Percentiles rank a stretch among this genome's conserved stretches.
phyloP scores from a whole-genome alignment of 805 yeast species.

The Scheffersomyces ergatensis region DNA sequence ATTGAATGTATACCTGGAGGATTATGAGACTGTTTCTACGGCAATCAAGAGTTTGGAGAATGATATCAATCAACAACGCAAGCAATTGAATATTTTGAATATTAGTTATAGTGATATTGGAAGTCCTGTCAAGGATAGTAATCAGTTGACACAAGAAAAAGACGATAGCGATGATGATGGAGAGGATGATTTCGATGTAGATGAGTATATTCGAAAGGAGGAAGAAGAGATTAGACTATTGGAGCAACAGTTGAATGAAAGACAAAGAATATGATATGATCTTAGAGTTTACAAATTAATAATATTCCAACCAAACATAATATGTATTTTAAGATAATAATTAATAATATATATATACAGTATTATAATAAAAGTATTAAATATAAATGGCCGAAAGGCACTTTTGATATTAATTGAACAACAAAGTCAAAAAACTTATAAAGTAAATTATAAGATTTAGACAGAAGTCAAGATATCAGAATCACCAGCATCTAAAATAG shows the following conservation, averaged over 20 bases:
- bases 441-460: constrained; percentile 16
- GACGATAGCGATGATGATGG: constrained; percentile 3
- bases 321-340: background rate
- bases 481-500: constrained; percentile 99
- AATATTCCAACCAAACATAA: background rate
- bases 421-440: background rate
- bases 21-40: constrained; percentile 29
- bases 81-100: constrained; percentile 29
- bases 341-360: too few relatives aligned
- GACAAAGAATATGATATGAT: background rate
- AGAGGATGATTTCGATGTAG: constrained; percentile 23
- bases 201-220: constrained; percentile 42
- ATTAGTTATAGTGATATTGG: constrained; percentile 12
- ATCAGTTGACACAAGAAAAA: constrained; percentile 3
- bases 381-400: too few relatives aligned
- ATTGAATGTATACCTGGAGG: constrained; percentile 37
- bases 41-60: constrained; percentile 44
- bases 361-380: too few relatives aligned
- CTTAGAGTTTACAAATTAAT: background rate
- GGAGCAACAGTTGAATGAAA: constrained; percentile 19
- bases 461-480: constrained; percentile 88
- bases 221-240: constrained; percentile 44
- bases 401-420: background rate
- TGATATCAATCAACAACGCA: constrained; percentile 42
- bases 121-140: constrained; percentile 10